Evolutionary conservation across 2,329 filamentous ascomycete genomes (phyloP).

Genomic region (Thyridium curvatum): DNA sequence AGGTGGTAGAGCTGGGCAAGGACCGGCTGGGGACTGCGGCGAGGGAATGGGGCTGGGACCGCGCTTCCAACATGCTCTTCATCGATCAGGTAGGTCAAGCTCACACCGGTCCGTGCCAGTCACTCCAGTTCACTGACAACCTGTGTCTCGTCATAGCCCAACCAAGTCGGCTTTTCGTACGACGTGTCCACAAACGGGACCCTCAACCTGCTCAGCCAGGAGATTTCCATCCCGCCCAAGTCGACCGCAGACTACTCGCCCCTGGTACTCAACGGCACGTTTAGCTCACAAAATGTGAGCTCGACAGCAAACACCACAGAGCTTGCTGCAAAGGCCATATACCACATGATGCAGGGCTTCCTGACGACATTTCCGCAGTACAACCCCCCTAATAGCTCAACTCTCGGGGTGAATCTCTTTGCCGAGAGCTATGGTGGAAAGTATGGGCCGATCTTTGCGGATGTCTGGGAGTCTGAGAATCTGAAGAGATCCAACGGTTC

Average conservation of each 20-base stretch:
- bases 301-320: slow-evolving; percentile 49
- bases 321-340: slow-evolving; percentile 51
- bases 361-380: slow-evolving; percentile 53
- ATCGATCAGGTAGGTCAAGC: slow-evolving; percentile 48
- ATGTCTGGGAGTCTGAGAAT: slow-evolving; percentile 57
- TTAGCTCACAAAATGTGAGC: slow-evolving; percentile 44
- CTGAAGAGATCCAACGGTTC: slow-evolving; percentile 42
- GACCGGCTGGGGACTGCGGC: slow-evolving; percentile 47
- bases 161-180: slow-evolving; percentile 64
- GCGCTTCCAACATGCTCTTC: slow-evolving; percentile 46
- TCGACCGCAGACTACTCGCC: slow-evolving; percentile 12
- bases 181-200: slow-evolving; percentile 59
- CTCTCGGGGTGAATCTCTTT: slow-evolving; percentile 57
- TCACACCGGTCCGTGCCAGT: no score
- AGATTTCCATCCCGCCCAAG: slow-evolving; percentile 26
- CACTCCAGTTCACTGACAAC: no score
- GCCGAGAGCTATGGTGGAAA: slow-evolving; percentile 66
- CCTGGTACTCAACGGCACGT: slow-evolving; percentile 56
- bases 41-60: slow-evolving; percentile 61
- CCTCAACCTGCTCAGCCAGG: slow-evolving; percentile 36
- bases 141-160: slow-evolving; percentile 40
- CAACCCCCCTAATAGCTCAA: slow-evolving; percentile 39
- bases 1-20: slow-evolving; percentile 39
- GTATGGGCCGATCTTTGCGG: slow-evolving; percentile 61
- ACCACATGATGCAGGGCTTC: slow-evolving; percentile 61